Percentiles rank a stretch among this genome's conserved stretches.
phyloP scores from a whole-genome alignment of 139 green algal species.

The Tetradesmus lagerheimii region DNA sequence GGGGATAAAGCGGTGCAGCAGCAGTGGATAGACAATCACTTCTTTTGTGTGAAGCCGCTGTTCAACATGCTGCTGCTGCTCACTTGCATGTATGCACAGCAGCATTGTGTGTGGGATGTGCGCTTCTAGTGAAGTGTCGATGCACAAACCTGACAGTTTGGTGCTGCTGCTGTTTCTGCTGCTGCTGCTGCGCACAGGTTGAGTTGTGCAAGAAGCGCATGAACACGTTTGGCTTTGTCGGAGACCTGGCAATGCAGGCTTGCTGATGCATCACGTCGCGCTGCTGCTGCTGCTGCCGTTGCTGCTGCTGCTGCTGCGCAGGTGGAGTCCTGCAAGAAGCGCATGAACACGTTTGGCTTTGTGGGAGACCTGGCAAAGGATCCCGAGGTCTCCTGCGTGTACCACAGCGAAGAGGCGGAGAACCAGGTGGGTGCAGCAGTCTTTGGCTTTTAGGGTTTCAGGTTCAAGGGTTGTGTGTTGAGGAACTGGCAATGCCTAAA shows the following conservation, averaged over 20 bases:
- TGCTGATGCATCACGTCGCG: too few relatives aligned
- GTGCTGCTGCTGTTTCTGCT: slow-evolving; percentile 15
- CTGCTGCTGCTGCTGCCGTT: not conserved
- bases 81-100: too few relatives aligned
- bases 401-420: slow-evolving; percentile 95
- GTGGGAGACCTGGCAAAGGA: slow-evolving; percentile 93
- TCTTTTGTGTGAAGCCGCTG: too few relatives aligned
- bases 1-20: too few relatives aligned
- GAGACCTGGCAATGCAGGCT: too few relatives aligned
- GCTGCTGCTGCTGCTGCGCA: slow-evolving; percentile 47
- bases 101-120: too few relatives aligned
- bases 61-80: not conserved
- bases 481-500: too few relatives aligned
- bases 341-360: slow-evolving; percentile 99
- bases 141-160: too few relatives aligned
- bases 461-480: too few relatives aligned
- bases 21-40: too few relatives aligned
- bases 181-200: slow-evolving; percentile 64
- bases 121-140: too few relatives aligned
- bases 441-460: not conserved
- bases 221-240: slow-evolving; percentile 99
- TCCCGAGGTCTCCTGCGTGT: slow-evolving; percentile 95
- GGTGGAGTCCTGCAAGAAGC: slow-evolving; percentile 91
- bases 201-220: slow-evolving; percentile 95
- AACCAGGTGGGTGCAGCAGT: slow-evolving; percentile 57